Percentiles rank a stretch among this genome's conserved stretches.
These are phyloP conservation scores for Pulicaria dysenterica DNA, from an alignment of 129 eudicot species.

Conservation along the genomic window DNA sequence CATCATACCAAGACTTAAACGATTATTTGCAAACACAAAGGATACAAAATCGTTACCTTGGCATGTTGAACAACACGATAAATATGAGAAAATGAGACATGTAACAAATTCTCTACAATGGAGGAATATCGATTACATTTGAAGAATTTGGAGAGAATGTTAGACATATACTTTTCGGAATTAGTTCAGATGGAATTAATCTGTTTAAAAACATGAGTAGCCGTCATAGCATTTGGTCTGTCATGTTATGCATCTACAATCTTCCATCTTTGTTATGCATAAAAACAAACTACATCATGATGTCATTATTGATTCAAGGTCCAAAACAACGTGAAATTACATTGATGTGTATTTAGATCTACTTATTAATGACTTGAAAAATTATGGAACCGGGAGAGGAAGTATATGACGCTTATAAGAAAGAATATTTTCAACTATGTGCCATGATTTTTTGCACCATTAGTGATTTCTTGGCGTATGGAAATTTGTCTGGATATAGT, in stretches of 20 bases:
- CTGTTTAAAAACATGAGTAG: not conserved
- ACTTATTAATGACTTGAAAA: not conserved
- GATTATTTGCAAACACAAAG: too few relatives aligned
- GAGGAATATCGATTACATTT: too few relatives aligned
- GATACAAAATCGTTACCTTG: too few relatives aligned
- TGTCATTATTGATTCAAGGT: not conserved
- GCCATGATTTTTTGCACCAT: not conserved
- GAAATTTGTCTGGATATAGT: not conserved
- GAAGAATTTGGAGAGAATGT: too few relatives aligned
- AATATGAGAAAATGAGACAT: too few relatives aligned
- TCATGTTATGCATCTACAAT: too few relatives aligned
- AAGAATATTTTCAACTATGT: not conserved
- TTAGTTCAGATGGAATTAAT: not conserved
- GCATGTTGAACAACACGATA: too few relatives aligned
- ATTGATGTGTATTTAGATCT: not conserved
- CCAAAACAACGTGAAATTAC: not conserved
- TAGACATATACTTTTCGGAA: not conserved
- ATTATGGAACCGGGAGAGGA: not conserved
- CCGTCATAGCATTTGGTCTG: too few relatives aligned
- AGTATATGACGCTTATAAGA: not conserved
- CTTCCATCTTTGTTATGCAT: too few relatives aligned
- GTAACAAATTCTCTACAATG: too few relatives aligned
- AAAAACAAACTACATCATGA: too few relatives aligned
- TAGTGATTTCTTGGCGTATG: not conserved
- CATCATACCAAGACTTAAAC: too few relatives aligned